Conservation (phyloP, 1,139 yeast genomes). For the Arxiozyma bovina region DNA sequence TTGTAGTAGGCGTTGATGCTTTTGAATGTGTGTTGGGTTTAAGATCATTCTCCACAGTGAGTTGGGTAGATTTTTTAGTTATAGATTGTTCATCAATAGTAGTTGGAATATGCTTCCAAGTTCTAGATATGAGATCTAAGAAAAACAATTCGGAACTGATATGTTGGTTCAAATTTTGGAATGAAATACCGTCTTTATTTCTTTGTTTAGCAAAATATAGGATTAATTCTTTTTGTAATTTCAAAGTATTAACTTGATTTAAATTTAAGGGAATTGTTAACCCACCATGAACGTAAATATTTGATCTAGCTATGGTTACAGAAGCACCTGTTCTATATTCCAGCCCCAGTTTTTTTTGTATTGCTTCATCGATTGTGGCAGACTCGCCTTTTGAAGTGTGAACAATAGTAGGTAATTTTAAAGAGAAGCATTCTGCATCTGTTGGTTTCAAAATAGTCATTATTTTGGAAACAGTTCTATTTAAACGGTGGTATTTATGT, state of each 20-base stretch:
- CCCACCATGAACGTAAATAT: conserved; percentile 59
- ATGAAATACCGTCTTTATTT: conserved; percentile 14
- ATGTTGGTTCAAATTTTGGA: conserved; percentile 34
- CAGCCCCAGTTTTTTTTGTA: conserved; percentile 29
- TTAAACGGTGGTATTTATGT: not conserved
- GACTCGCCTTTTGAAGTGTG: conserved; percentile 2
- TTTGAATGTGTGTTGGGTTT: not conserved
- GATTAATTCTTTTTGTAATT: conserved; percentile 25
- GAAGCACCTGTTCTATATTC: conserved; percentile 64
- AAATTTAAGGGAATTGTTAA: conserved; percentile 51
- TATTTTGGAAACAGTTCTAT: not conserved
- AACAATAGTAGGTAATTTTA: conserved; percentile 26
- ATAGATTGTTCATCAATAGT: conserved; percentile 1
- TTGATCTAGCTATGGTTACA: conserved; percentile 48
- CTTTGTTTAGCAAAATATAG: conserved; percentile 23
- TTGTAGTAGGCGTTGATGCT: not conserved
- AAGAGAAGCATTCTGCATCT: conserved; percentile 28
- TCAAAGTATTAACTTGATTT: conserved; percentile 32
- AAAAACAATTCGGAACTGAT: conserved; percentile 52
- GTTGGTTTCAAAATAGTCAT: conserved; percentile 35
- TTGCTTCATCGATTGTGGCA: conserved; percentile 14
- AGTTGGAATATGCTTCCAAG: conserved; percentile 43
- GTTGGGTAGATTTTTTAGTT: not conserved
- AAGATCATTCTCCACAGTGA: not conserved
- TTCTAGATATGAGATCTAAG: conserved; percentile 48